These are phyloP conservation scores for Solanum lycopersicoides DNA, from an alignment of 257 asterid genomes.

Conservation along the genomic window DNA sequence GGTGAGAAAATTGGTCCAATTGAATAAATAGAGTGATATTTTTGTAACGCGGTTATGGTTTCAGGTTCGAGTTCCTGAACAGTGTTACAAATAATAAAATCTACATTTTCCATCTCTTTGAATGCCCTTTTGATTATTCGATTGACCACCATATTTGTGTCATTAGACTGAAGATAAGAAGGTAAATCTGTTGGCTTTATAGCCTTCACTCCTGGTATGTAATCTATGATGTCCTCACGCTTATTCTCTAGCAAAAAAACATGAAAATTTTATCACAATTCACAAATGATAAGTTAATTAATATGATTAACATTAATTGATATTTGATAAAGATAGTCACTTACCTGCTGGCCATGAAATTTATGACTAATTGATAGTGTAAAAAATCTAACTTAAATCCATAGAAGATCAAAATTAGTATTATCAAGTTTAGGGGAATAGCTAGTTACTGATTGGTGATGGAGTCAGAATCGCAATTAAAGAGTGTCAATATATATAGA, in stretches of 20 bases:
- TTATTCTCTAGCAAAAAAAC: constrained; percentile 14
- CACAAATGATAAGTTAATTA: not conserved
- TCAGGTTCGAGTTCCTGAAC: constrained; percentile 45
- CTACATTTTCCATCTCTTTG: constrained; percentile 30
- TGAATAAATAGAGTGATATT: constrained; percentile 36
- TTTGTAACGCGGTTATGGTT: constrained; percentile 29
- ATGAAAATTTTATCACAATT: not conserved
- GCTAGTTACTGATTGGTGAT: not conserved
- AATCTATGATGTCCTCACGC: constrained; percentile 39
- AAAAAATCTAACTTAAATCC: no score
- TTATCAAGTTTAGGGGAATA: no score
- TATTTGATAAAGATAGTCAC: no score
- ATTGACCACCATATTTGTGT: constrained; percentile 38
- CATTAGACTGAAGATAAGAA: constrained; percentile 50
- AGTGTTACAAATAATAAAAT: constrained; percentile 54
- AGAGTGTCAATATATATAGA: no score
- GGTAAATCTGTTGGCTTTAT: constrained; percentile 48
- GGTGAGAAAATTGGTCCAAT: constrained; percentile 50
- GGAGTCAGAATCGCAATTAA: no score
- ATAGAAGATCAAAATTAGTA: no score
- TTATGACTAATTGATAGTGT: no score
- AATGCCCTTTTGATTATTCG: constrained; percentile 52
- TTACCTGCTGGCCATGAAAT: no score
- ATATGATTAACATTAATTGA: no score
- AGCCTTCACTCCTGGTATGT: constrained; percentile 60